Conservation (phyloP, 306 rosid species). For the Rosa chinensis region DNA sequence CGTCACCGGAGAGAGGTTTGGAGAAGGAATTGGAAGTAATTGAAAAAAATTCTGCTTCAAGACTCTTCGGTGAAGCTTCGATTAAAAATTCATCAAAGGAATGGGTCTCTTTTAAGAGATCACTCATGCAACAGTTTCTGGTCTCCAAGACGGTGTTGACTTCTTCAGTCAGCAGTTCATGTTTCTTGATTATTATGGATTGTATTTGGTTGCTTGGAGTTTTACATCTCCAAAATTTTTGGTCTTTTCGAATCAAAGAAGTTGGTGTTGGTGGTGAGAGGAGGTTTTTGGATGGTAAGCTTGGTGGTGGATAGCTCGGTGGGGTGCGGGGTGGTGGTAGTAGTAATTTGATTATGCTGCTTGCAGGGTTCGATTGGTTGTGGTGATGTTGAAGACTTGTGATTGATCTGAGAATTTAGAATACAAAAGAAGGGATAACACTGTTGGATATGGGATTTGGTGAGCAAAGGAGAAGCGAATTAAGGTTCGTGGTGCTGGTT, state of each 20-base stretch:
- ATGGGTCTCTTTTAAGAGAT: constrained; percentile 79
- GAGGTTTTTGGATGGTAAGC: too few species aligned
- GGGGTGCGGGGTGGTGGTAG: too few species aligned
- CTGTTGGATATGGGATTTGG: too few species aligned
- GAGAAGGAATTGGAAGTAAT: constrained; percentile 26
- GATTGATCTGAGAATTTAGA: too few species aligned
- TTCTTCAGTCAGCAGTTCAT: constrained; percentile 61
- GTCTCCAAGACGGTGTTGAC: constrained; percentile 72
- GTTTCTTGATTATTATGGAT: constrained; percentile 10
- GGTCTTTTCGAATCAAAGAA: constrained; percentile 18
- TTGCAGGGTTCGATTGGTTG: too few species aligned
- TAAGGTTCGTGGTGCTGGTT: too few species aligned
- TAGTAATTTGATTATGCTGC: too few species aligned
- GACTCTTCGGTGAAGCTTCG: constrained; percentile 31
- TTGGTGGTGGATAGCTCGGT: too few species aligned
- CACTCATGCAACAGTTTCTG: constrained; percentile 81
- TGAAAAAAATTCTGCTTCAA: constrained; percentile 26
- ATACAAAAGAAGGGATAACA: too few species aligned
- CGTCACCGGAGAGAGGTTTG: constrained; percentile 19
- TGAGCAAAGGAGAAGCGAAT: too few species aligned
- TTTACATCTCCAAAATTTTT: constrained; percentile 2
- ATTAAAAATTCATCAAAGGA: constrained; percentile 51
- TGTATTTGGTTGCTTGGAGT: not conserved
- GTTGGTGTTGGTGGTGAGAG: too few species aligned
- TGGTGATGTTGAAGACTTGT: too few species aligned